These are phyloP conservation scores for Lithospermum erythrorhizon DNA, from an alignment of 257 asterid genomes.

Conservation along the genomic window DNA sequence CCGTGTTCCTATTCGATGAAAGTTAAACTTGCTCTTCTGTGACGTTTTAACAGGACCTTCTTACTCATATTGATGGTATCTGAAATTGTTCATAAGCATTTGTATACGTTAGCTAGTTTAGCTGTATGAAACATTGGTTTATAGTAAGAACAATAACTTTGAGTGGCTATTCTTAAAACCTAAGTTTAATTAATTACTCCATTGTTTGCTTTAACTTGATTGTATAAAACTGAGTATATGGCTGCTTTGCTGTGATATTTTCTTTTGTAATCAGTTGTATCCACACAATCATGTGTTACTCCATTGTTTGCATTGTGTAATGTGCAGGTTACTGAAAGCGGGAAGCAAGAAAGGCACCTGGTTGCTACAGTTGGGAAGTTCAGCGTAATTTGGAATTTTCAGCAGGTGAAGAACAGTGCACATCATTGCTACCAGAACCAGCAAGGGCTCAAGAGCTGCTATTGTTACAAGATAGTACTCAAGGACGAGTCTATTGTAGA, in stretches of 20 bases:
- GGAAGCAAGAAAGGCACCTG: constrained; percentile 87
- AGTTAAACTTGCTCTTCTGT: not conserved
- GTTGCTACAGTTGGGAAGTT: constrained; percentile 97
- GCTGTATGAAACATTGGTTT: no score
- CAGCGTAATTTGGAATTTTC: constrained; percentile 87
- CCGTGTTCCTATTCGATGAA: not conserved
- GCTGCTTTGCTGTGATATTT: no score
- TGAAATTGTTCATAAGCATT: not conserved
- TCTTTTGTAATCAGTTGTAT: no score
- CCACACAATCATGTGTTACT: not conserved
- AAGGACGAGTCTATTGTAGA: constrained; percentile 92
- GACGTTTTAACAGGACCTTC: no score
- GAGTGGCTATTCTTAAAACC: no score
- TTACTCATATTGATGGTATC: not conserved
- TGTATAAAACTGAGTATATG: no score
- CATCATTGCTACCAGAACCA: constrained; percentile 82
- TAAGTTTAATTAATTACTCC: no score
- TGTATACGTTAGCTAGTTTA: not conserved
- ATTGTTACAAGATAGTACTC: constrained; percentile 76
- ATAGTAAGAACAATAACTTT: no score
- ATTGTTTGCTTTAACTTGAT: no score
- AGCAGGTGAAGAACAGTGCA: constrained; percentile 91
- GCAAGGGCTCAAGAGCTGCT: constrained; percentile 97
- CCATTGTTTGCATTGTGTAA: not conserved
- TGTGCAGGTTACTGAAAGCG: constrained; percentile 90